These are phyloP conservation scores for Pyrenophora tritici-repentis DNA, from an alignment of 2,329 filamentous ascomycete species.

Conservation along the genomic window DNA sequence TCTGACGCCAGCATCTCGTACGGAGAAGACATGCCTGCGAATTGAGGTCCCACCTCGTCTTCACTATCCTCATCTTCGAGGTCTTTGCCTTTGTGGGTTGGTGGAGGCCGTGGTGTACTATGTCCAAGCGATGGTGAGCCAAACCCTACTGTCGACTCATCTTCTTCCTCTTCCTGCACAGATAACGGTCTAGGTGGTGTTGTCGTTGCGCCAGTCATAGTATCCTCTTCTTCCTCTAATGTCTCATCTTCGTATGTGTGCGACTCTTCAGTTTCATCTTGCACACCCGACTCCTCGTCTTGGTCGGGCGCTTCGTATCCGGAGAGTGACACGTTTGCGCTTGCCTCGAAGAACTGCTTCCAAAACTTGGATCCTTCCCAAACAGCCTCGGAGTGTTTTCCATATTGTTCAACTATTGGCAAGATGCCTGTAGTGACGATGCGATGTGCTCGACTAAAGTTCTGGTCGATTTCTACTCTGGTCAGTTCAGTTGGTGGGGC, in stretches of 20 bases:
- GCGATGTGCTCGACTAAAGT: slow-evolving; percentile 94
- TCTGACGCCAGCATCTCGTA: slow-evolving; percentile 76
- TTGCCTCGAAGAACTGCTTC: slow-evolving; percentile 99
- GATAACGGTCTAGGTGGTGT: slow-evolving; percentile 45
- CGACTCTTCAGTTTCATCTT: slow-evolving; percentile 47
- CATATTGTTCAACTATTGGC: slow-evolving; percentile 92
- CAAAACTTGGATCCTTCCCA: slow-evolving; percentile 99
- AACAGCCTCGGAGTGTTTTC: slow-evolving; percentile 87
- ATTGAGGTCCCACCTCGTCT: slow-evolving; percentile 46
- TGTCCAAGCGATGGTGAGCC: slow-evolving; percentile 61
- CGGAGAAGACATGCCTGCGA: slow-evolving; percentile 73
- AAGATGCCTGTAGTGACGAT: slow-evolving; percentile 94
- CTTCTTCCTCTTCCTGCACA: slow-evolving; percentile 43
- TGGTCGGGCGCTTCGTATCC: slow-evolving; percentile 82
- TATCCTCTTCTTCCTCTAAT: slow-evolving; percentile 40
- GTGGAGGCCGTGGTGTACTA: slow-evolving; percentile 64
- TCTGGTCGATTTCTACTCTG: slow-evolving; percentile 87
- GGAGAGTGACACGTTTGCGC: slow-evolving; percentile 93
- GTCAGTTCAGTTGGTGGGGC: slow-evolving; percentile 36
- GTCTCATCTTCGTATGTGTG: slow-evolving; percentile 54
- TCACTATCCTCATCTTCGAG: slow-evolving; percentile 17
- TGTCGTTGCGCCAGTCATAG: slow-evolving; percentile 50
- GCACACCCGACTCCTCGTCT: slow-evolving; percentile 64
- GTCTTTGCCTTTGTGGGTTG: slow-evolving; percentile 19
- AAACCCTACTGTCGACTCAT: slow-evolving; percentile 68